Percentiles rank a stretch among this genome's conserved stretches.
phyloP scores from a whole-genome alignment of 2,329 filamentous ascomycete species.

The Colletotrichum shisoi region DNA sequence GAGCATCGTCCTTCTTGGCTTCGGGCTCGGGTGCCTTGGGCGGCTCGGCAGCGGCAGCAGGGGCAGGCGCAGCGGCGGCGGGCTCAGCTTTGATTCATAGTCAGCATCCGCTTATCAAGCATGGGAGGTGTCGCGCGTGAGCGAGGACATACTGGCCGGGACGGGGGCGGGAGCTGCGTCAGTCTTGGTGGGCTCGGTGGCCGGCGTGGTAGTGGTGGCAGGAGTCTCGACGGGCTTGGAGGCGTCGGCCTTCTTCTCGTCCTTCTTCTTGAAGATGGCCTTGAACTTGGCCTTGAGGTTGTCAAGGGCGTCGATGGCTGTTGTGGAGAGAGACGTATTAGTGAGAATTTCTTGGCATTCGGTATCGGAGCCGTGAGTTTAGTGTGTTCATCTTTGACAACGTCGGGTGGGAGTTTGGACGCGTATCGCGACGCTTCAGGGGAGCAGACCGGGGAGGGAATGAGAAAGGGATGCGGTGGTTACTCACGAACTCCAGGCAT shows the following conservation, averaged over 20 bases:
- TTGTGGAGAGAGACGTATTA: conserved; percentile 31
- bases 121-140: background rate
- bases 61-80: conserved; percentile 38
- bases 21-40: conserved; percentile 34
- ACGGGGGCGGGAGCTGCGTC: conserved; percentile 38
- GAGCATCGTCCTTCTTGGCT: conserved; percentile 33
- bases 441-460: background rate
- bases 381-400: background rate
- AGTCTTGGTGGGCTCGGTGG: conserved; percentile 45
- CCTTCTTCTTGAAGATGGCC: conserved; percentile 61
- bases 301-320: conserved; percentile 61
- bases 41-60: conserved; percentile 36
- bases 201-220: conserved; percentile 42
- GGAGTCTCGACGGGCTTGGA: conserved; percentile 40
- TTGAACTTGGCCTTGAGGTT: conserved; percentile 66
- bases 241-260: conserved; percentile 49
- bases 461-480: conserved; percentile 1
- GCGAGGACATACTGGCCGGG: conserved; percentile 30
- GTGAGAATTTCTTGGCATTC: conserved; percentile 27
- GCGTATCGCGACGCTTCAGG: no score
- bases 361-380: background rate
- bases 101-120: background rate
- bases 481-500: conserved; percentile 65
- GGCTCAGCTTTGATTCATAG: conserved; percentile 30
- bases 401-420: background rate